phyloP scores from a whole-genome alignment of 306 rosid species.

The Cucumis hystrix region DNA sequence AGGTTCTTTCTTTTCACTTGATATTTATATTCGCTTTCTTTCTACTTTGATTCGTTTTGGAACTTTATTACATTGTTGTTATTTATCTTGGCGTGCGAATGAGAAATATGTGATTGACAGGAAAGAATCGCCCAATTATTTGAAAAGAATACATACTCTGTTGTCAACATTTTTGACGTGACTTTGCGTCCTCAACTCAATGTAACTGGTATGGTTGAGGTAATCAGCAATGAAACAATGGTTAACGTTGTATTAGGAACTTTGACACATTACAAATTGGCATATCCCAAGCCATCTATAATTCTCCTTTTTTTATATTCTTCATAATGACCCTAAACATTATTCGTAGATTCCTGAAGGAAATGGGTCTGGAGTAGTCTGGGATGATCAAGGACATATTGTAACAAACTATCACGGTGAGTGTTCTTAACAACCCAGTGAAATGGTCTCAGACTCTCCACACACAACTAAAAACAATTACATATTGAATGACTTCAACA shows the following conservation, averaged over 20 bases:
- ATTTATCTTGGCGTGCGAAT: neutral
- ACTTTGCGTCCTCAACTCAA: conserved; percentile 93
- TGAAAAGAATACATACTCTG: conserved; percentile 80
- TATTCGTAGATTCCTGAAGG: conserved; percentile 84
- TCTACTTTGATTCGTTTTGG: neutral
- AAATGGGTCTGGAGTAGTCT: conserved; percentile 95
- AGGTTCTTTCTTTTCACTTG: conserved; percentile 32
- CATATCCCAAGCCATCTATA: neutral
- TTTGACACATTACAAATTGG: neutral
- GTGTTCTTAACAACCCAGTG: neutral
- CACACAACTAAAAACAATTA: neutral
- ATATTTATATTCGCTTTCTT: neutral
- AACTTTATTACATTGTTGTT: neutral
- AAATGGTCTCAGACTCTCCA: neutral
- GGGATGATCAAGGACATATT: conserved; percentile 89
- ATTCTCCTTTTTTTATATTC: neutral
- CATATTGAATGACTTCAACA: neutral
- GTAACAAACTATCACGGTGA: conserved; percentile 96
- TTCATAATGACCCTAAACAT: neutral
- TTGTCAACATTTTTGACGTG: conserved; percentile 87
- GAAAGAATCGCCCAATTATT: conserved; percentile 77
- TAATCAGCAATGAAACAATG: conserved; percentile 12
- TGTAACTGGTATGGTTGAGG: conserved; percentile 88
- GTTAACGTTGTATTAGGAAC: neutral
- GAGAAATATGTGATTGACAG: conserved; percentile 26